Conservation (phyloP, 2,329 filamentous ascomycete species). For the Ceratocystiopsis brevicomis region DNA sequence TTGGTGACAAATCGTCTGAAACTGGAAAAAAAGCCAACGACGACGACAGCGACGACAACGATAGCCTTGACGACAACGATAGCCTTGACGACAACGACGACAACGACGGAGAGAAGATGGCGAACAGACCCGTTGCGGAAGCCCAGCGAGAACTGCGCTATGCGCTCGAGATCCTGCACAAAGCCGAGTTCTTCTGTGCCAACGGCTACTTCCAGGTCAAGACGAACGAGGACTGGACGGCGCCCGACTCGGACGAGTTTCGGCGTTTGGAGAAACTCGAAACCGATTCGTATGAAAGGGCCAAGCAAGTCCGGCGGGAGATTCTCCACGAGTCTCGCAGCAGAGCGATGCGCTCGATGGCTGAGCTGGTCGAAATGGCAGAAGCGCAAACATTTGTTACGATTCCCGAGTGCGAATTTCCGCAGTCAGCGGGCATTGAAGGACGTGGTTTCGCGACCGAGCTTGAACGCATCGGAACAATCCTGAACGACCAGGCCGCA, state of each 20-base stretch:
- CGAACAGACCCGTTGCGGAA: slow-evolving; percentile 28
- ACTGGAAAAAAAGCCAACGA: too few species aligned
- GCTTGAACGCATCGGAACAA: slow-evolving; percentile 43
- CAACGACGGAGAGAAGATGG: slow-evolving; percentile 15
- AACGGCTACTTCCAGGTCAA: slow-evolving; percentile 76
- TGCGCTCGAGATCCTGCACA: slow-evolving; percentile 64
- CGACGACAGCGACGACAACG: too few species aligned
- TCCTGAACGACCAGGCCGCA: slow-evolving; percentile 53
- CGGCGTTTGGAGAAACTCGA: slow-evolving; percentile 50
- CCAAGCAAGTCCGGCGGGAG: slow-evolving; percentile 60
- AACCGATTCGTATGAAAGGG: slow-evolving; percentile 52
- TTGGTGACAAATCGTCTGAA: too few species aligned
- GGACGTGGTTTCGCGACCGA: slow-evolving; percentile 45
- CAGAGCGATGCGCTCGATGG: slow-evolving; percentile 47
- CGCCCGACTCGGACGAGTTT: slow-evolving; percentile 49
- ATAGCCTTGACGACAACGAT: slow-evolving; percentile 1
- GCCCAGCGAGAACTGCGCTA: slow-evolving; percentile 48
- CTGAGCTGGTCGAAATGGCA: slow-evolving; percentile 34
- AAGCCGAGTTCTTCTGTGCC: slow-evolving; percentile 66
- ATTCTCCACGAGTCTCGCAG: slow-evolving; percentile 42
- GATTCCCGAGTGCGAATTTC: slow-evolving; percentile 39
- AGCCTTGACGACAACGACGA: slow-evolving; percentile 16
- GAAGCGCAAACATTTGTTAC: slow-evolving; percentile 35
- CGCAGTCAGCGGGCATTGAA: slow-evolving; percentile 49
- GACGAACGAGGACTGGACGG: slow-evolving; percentile 42